Conservation (phyloP, 108 stramenopile species). For the Fragilaria radians region DNA sequence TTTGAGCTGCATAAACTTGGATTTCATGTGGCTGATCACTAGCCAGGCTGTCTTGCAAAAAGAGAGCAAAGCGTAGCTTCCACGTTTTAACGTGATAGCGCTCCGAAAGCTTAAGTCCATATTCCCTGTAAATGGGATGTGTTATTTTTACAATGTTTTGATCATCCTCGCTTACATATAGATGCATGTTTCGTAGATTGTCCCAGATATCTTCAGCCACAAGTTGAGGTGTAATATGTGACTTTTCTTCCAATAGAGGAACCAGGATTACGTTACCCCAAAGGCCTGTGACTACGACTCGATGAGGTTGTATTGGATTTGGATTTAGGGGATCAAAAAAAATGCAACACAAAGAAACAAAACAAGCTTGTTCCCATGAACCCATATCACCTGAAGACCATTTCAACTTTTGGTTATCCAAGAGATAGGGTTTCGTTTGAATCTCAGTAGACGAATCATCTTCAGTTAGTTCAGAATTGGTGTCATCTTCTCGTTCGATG, state of each 20-base stretch:
- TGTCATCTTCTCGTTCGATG: not conserved
- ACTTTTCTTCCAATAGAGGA: not conserved
- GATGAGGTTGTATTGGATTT: too few relatives aligned
- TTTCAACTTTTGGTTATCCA: not conserved
- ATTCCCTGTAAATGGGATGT: not conserved
- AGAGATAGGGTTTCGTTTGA: not conserved
- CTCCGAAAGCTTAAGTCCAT: not conserved
- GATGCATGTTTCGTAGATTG: not conserved
- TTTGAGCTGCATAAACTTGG: not conserved
- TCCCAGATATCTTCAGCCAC: not conserved
- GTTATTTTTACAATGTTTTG: not conserved
- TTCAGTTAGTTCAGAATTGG: not conserved
- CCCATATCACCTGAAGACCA: not conserved
- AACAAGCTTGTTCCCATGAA: not conserved
- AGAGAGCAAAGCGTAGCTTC: not conserved
- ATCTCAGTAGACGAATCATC: not conserved
- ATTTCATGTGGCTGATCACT: not conserved
- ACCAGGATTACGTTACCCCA: conserved; percentile 1
- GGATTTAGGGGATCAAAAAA: not conserved
- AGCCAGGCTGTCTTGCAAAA: not conserved
- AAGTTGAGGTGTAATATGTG: not conserved
- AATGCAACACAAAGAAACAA: not conserved
- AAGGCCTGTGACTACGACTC: not conserved
- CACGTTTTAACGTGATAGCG: not conserved
- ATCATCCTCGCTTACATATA: not conserved